These are phyloP conservation scores for Pythium sp. DNA, from an alignment of 352 stramenopile genomes.

Conservation along the genomic window DNA sequence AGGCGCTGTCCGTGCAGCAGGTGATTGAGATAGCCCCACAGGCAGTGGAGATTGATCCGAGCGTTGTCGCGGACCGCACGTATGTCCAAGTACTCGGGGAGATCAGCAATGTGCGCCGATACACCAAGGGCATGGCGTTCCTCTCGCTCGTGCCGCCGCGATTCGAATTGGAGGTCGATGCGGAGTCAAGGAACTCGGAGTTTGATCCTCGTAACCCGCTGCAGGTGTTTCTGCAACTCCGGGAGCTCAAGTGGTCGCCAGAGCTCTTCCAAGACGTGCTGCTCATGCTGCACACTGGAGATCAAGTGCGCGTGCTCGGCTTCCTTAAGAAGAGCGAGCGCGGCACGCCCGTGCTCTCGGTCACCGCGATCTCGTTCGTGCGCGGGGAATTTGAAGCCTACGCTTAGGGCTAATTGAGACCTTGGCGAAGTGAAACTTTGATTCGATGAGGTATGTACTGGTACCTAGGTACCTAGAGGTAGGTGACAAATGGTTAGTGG, in stretches of 20 bases:
- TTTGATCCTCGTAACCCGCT: conserved; percentile 16
- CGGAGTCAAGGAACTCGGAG: not conserved
- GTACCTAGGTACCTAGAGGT: not conserved
- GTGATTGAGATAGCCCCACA: conserved; percentile 14
- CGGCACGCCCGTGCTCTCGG: conserved; percentile 41
- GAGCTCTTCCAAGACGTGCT: conserved; percentile 26
- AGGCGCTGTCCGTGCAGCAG: conserved; percentile 18
- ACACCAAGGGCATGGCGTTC: conserved; percentile 50
- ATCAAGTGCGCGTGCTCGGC: conserved; percentile 34
- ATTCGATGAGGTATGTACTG: not conserved
- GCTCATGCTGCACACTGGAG: conserved; percentile 35
- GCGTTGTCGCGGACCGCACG: conserved; percentile 10
- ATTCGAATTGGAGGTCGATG: not conserved
- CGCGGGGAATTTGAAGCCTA: conserved; percentile 41
- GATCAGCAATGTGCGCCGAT: conserved; percentile 38
- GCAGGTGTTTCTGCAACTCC: conserved; percentile 40
- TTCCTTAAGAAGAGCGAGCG: conserved; percentile 35
- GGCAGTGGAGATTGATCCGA: conserved; percentile 21
- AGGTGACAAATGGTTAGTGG: not conserved
- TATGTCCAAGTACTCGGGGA: conserved; percentile 36
- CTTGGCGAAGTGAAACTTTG: not conserved
- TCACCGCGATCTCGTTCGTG: conserved; percentile 32
- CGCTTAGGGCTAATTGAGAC: conserved; percentile 16
- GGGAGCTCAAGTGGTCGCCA: conserved; percentile 29
- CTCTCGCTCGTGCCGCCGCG: conserved; percentile 27